Conservation (phyloP, 805 yeast species). For the Kuraishia molischiana region DNA sequence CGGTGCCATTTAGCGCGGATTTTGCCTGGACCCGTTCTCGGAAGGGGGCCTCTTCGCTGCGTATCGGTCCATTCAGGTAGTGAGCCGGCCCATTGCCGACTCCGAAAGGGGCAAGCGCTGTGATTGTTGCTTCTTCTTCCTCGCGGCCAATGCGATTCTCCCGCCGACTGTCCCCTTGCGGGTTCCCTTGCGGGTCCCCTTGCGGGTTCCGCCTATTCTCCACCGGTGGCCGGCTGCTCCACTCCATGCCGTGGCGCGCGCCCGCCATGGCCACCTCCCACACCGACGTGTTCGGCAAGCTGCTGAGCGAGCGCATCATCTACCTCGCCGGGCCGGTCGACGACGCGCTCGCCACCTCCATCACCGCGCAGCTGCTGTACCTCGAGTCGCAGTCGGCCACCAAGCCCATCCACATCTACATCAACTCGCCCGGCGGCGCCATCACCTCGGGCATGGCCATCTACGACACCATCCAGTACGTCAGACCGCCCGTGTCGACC, state of each 20-base stretch:
- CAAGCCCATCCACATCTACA: slow-evolving; percentile 14
- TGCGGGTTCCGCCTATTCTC: too few species aligned
- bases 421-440: slow-evolving; percentile 23
- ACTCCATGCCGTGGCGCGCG: not conserved
- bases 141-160: too few species aligned
- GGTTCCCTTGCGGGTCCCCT: too few species aligned
- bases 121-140: too few species aligned
- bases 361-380: slow-evolving; percentile 11
- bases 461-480: slow-evolving; percentile 24
- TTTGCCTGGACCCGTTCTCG: too few species aligned
- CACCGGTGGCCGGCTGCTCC: too few species aligned
- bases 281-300: slow-evolving; percentile 7
- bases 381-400: slow-evolving; percentile 13
- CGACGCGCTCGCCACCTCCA: slow-evolving; percentile 8
- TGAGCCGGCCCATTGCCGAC: too few species aligned
- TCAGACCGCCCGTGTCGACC: slow-evolving; percentile 20
- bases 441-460: slow-evolving; percentile 23
- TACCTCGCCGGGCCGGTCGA: slow-evolving; percentile 9
- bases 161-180: too few species aligned
- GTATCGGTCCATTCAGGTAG: too few species aligned
- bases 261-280: not conserved
- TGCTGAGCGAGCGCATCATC: slow-evolving; percentile 7
- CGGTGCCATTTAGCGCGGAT: too few species aligned
- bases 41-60: too few species aligned
- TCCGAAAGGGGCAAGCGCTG: too few species aligned